phyloP scores from a whole-genome alignment of 768 basidiomycete genomes.

The Sarcodon aspratus region DNA sequence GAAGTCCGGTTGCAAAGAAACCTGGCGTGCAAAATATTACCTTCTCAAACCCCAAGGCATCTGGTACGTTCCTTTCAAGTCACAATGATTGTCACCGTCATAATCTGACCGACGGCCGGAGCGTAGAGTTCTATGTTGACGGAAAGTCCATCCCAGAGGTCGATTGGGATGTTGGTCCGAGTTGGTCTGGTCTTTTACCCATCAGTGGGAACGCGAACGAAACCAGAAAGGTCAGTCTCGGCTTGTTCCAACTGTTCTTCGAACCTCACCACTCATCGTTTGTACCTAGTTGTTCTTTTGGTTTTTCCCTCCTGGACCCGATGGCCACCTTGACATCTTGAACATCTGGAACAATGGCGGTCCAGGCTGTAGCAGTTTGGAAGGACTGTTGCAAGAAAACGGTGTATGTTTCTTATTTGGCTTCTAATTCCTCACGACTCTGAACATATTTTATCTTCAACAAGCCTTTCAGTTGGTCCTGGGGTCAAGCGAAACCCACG shows the following conservation, averaged over 20 bases:
- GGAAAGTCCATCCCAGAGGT: constrained; percentile 56
- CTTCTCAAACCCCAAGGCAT: constrained; percentile 55
- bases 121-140: constrained; percentile 57
- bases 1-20: background rate
- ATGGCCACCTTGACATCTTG: constrained; percentile 60
- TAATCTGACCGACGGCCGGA: background rate
- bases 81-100: background rate
- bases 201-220: constrained; percentile 51
- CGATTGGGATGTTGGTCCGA: constrained; percentile 64
- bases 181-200: constrained; percentile 65
- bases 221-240: constrained; percentile 46
- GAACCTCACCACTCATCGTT: background rate
- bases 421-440: background rate
- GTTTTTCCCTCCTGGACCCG: constrained; percentile 73
- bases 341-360: constrained; percentile 83
- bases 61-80: constrained; percentile 27
- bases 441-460: background rate
- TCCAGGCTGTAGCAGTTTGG: constrained; percentile 66
- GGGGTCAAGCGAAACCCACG: constrained; percentile 52
- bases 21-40: constrained; percentile 48
- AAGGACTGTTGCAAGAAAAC: constrained; percentile 65
- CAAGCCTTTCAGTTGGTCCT: constrained; percentile 59
- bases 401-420: constrained; percentile 44
- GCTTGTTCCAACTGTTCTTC: background rate
- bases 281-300: constrained; percentile 60